Evolutionary conservation across 352 stramenopile species (phyloP).

Genomic region (Phytophthora boehmeriae): DNA sequence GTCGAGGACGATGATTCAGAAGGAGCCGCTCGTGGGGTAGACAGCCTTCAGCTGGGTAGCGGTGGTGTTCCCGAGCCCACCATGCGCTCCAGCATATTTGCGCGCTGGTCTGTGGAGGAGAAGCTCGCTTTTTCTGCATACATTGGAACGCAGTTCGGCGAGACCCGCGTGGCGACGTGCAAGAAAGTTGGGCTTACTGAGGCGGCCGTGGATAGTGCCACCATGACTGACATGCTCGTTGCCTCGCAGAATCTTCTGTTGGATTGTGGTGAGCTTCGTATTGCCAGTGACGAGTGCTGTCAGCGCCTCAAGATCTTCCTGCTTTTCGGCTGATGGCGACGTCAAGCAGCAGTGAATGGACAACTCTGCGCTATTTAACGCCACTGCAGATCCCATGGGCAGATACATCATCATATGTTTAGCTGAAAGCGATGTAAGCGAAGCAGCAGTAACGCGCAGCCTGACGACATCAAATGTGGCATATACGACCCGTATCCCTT

Average conservation of each 20-base stretch:
- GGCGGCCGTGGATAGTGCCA: constrained; percentile 52
- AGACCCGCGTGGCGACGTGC: constrained; percentile 62
- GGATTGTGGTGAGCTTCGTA: constrained; percentile 49
- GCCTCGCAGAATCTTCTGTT: constrained; percentile 73
- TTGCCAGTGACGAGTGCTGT: constrained; percentile 54
- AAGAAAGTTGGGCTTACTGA: constrained; percentile 73
- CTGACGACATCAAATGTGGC: neutral
- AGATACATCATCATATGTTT: constrained; percentile 12
- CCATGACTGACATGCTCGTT: constrained; percentile 50
- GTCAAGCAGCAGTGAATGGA: neutral
- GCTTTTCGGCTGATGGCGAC: constrained; percentile 59
- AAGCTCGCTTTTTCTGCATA: constrained; percentile 50
- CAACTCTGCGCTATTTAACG: constrained; percentile 17
- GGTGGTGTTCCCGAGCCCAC: constrained; percentile 9
- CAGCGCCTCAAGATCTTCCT: constrained; percentile 80
- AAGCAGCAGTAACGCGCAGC: neutral
- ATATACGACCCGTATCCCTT: too few relatives aligned
- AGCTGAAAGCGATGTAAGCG: neutral
- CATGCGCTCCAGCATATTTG: constrained; percentile 56
- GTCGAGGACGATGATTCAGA: constrained; percentile 20
- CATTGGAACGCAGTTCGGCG: constrained; percentile 63
- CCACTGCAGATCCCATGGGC: constrained; percentile 9
- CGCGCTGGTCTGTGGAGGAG: constrained; percentile 54
- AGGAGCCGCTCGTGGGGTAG: constrained; percentile 29
- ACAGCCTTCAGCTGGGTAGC: constrained; percentile 21